Conservation (phyloP, 2,329 filamentous ascomycete species). For the Fusarium incarnatum region DNA sequence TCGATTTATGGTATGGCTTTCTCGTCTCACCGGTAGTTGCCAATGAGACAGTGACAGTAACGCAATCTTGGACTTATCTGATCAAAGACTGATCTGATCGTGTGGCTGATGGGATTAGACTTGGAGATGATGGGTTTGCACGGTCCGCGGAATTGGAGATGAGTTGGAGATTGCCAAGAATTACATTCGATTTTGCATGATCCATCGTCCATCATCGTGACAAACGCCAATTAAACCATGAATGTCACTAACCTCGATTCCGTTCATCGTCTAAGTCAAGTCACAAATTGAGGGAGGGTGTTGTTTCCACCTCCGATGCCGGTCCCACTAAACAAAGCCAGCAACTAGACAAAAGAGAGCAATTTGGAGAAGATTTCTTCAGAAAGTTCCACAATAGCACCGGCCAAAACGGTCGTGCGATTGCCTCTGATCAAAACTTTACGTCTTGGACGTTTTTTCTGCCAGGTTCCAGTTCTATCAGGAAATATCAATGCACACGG, state of each 20-base stretch:
- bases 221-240: conserved; percentile 2
- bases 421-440: conserved; percentile 11
- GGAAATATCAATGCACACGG: conserved; percentile 18
- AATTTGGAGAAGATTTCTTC: conserved; percentile 15
- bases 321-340: conserved; percentile 40
- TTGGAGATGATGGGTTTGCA: background rate
- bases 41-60: conserved; percentile 4
- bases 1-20: background rate
- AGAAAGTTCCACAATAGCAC: conserved; percentile 24
- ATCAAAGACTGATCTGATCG: conserved; percentile 1
- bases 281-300: conserved; percentile 11
- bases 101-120: conserved; percentile 4
- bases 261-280: conserved; percentile 17
- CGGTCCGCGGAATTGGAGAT: conserved; percentile 8
- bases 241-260: conserved; percentile 16
- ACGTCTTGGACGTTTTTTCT: conserved; percentile 33
- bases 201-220: conserved; percentile 12
- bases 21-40: background rate
- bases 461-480: conserved; percentile 6
- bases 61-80: conserved; percentile 13
- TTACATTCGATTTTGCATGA: conserved; percentile 12
- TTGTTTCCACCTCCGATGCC: conserved; percentile 26
- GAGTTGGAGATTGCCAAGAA: conserved; percentile 8
- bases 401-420: conserved; percentile 27
- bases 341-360: conserved; percentile 6